Base-by-base conservation (phyloP, 192 early-diverging fungal species). In the Backusella circina region DNA sequence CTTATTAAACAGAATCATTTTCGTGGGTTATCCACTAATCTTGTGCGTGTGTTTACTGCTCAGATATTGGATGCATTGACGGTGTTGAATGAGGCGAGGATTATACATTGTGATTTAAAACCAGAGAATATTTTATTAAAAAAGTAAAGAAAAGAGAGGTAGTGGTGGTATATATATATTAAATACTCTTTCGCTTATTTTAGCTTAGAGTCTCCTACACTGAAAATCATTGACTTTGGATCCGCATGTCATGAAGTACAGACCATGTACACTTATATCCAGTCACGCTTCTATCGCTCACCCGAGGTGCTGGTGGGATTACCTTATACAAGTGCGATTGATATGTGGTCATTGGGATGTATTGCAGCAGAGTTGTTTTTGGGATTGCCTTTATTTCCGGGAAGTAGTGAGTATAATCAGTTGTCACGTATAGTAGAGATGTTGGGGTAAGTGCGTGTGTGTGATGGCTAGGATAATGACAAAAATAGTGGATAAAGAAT, bases 161-260 rank as follows among this genome's bases (percentile, higher is more conserved):
- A 37, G 10, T 6, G 36, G 2, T 9, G 2, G 8, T 0, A 37
- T 9, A 0, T 37, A 37, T 37, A 37, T 37, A 37, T 37, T 37
- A 10, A n/a, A n/a, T n/a, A n/a, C n/a, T n/a, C n/a, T n/a, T n/a
- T n/a, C n/a, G n/a, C n/a, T 26, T 23, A 23, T n/a, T 57, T 2
- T 13, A 61, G 54, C 68, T 85, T 95, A 73, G 94, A 96, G 78
- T 93, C 93, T 47, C 95, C 98, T 5, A 89, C 91, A 6, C 93
- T 99, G 80, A 99, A 99, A 82, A 94, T 99, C 23, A 99, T 99
- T 69, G 98, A 99, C 86, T 97, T 98, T 87, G 98, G 98, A n/a
- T 96, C 94, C 2, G 97, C 98, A 0, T 98, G 97, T 77, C 92
- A 96, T 71, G 96, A 96, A 79, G 92, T 93, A 76, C 93, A 96